These are phyloP conservation scores for Metarhizium brunneum DNA, from an alignment of 2,329 filamentous ascomycete species.

Conservation along the genomic window DNA sequence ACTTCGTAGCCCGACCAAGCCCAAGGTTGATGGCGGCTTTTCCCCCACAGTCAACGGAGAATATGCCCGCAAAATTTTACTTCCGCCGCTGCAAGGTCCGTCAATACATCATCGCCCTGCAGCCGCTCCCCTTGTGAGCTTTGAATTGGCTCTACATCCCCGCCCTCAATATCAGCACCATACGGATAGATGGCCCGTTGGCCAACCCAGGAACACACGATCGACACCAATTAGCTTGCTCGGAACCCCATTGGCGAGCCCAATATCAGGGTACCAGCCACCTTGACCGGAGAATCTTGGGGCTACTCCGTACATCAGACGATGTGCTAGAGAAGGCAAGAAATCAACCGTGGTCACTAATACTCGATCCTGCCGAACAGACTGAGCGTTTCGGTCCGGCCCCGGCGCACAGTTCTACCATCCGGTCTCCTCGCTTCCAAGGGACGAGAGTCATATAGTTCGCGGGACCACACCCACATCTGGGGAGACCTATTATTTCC, in stretches of 20 bases:
- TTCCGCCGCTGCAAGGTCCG: neutral
- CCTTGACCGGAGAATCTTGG: neutral
- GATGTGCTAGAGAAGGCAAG: neutral
- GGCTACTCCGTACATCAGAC: neutral
- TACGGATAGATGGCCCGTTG: neutral
- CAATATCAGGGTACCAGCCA: neutral
- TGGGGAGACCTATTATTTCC: neutral
- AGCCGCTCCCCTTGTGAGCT: neutral
- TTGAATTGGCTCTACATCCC: neutral
- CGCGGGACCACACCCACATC: neutral
- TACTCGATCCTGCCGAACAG: neutral
- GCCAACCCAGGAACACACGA: neutral
- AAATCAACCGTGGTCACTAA: neutral
- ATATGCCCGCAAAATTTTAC: neutral
- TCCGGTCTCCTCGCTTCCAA: neutral
- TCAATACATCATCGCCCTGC: neutral
- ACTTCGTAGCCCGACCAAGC: neutral
- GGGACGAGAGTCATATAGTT: neutral
- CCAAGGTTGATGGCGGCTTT: neutral
- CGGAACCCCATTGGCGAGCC: neutral
- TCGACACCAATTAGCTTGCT: neutral
- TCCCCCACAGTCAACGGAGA: neutral
- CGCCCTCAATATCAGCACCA: neutral
- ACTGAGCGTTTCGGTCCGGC: neutral
- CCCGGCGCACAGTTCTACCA: neutral